phyloP scores from a whole-genome alignment of 192 early-diverging fungal genomes.

The Entophlyctis luteolus region DNA sequence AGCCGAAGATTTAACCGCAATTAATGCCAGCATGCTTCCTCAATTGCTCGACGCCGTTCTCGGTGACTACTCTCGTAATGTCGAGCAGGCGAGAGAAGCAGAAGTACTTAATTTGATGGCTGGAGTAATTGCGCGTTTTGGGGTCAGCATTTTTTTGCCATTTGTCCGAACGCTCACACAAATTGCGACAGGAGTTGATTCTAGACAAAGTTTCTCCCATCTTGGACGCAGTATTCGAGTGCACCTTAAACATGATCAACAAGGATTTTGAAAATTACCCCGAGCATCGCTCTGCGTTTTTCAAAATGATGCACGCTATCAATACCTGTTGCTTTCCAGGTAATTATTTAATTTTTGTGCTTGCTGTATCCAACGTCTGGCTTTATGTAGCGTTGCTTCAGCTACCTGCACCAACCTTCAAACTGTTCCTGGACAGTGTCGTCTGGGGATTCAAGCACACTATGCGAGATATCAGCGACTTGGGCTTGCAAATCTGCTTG shows the following conservation, averaged over 20 bases:
- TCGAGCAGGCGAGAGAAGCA: slow-evolving; percentile 86
- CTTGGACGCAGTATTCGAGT: slow-evolving; percentile 91
- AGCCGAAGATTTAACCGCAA: slow-evolving; percentile 75
- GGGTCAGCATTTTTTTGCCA: slow-evolving; percentile 44
- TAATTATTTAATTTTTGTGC: slow-evolving; percentile 22
- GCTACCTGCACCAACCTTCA: slow-evolving; percentile 80
- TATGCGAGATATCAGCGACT: slow-evolving; percentile 94
- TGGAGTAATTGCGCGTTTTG: slow-evolving; percentile 76
- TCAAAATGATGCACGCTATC: slow-evolving; percentile 87
- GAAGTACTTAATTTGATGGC: slow-evolving; percentile 93
- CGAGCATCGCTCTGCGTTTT: slow-evolving; percentile 94
- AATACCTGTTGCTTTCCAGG: slow-evolving; percentile 87
- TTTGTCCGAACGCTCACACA: neutral
- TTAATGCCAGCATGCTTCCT: slow-evolving; percentile 83
- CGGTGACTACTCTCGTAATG: slow-evolving; percentile 81
- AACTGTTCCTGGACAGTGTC: slow-evolving; percentile 89
- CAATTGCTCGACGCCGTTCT: slow-evolving; percentile 87
- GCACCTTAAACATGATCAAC: slow-evolving; percentile 98
- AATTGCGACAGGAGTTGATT: slow-evolving; percentile 56
- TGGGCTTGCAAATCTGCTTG: slow-evolving; percentile 78
- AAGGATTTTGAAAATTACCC: slow-evolving; percentile 97
- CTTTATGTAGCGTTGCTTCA: slow-evolving; percentile 67
- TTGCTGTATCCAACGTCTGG: neutral
- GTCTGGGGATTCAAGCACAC: slow-evolving; percentile 99
- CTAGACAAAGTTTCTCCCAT: slow-evolving; percentile 80